These are phyloP conservation scores for Ligustrum vulgare DNA, from an alignment of 257 asterid species.

Conservation along the genomic window DNA sequence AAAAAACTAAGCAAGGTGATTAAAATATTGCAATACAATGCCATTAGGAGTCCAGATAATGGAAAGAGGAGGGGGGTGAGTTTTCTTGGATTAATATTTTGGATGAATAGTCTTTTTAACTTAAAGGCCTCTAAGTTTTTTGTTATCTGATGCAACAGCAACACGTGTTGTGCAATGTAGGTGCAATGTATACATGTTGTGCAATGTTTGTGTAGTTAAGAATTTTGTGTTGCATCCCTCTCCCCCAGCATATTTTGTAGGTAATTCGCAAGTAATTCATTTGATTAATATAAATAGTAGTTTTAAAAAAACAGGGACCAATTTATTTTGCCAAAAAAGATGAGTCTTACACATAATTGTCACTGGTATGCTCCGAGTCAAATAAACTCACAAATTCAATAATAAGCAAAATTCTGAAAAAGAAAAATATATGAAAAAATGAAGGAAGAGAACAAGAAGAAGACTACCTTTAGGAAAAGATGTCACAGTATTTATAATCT, in stretches of 20 bases:
- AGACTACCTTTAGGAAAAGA: slow-evolving; percentile 43
- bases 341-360: too few relatives aligned
- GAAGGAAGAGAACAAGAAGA: neutral
- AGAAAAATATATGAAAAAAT: neutral
- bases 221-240: neutral
- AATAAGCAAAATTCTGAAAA: neutral
- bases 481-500: slow-evolving; percentile 17
- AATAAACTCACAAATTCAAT: neutral
- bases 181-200: neutral
- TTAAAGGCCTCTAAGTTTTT: neutral
- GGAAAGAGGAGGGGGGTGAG: neutral
- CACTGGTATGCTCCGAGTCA: too few relatives aligned
- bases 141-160: neutral
- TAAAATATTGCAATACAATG: neutral
- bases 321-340: too few relatives aligned
- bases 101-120: neutral
- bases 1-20: neutral
- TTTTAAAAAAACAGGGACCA: too few relatives aligned
- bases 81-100: neutral
- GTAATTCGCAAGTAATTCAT: too few relatives aligned
- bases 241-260: too few relatives aligned
- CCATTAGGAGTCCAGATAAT: neutral
- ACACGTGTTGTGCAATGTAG: neutral
- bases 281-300: too few relatives aligned
- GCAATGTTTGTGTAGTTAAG: neutral